phyloP scores from a whole-genome alignment of 805 yeast species.

The Yamadazyma insecticola region DNA sequence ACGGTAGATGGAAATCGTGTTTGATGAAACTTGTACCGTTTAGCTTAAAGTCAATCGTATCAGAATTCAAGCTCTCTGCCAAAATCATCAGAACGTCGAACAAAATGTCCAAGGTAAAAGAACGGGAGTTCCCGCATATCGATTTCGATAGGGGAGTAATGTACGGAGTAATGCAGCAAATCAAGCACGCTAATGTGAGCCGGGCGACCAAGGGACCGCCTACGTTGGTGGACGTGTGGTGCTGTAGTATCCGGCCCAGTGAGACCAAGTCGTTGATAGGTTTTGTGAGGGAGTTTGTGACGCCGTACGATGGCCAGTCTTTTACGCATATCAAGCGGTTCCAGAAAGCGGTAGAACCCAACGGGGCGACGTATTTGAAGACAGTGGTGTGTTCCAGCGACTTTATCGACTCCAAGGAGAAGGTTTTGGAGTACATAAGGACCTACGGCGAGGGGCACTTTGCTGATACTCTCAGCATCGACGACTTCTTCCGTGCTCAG shows the following conservation, averaged over 20 bases:
- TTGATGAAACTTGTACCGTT: no score
- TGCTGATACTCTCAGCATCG: slow-evolving; percentile 1
- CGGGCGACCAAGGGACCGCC: slow-evolving; percentile 17
- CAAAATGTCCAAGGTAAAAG: slow-evolving; percentile 5
- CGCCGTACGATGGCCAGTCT: slow-evolving; percentile 20
- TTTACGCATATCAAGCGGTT: slow-evolving; percentile 54
- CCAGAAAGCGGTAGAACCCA: slow-evolving; percentile 22
- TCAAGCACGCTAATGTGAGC: slow-evolving; percentile 24
- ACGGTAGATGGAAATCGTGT: no score
- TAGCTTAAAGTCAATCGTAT: not conserved
- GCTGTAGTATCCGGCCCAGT: slow-evolving; percentile 39
- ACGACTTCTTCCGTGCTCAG: slow-evolving; percentile 13
- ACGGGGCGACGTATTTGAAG: slow-evolving; percentile 17
- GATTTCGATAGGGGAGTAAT: slow-evolving; percentile 44
- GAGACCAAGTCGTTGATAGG: slow-evolving; percentile 23
- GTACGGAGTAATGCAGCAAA: slow-evolving; percentile 42
- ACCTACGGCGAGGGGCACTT: slow-evolving; percentile 6
- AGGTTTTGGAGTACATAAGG: slow-evolving; percentile 17
- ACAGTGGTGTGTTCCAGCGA: slow-evolving; percentile 47
- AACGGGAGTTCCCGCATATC: slow-evolving; percentile 22
- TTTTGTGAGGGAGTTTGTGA: slow-evolving; percentile 22
- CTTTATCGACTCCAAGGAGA: slow-evolving; percentile 19
- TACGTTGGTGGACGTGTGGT: slow-evolving; percentile 41
- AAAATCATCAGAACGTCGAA: slow-evolving; percentile 4
- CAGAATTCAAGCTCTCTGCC: slow-evolving; percentile 2